These are phyloP conservation scores for Stramenopiles sp. DNA, from an alignment of 352 stramenopile species.

Conservation along the genomic window DNA sequence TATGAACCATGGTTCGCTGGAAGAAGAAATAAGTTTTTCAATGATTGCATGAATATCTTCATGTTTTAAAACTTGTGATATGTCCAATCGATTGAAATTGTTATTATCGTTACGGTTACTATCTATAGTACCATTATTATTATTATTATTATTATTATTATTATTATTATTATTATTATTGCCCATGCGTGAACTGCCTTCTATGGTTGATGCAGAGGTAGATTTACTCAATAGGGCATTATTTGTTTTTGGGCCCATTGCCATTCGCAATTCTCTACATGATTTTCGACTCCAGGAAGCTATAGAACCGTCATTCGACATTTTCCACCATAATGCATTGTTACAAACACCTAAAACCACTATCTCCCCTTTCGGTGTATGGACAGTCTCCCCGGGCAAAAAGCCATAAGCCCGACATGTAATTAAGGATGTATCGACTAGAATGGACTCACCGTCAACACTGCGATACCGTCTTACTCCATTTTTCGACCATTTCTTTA, in stretches of 20 bases:
- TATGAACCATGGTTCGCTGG: neutral
- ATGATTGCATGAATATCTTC: neutral
- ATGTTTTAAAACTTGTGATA: too few species aligned
- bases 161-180: neutral
- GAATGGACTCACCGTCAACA: constrained; percentile 8
- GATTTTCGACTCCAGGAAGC: neutral
- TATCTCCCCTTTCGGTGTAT: constrained; percentile 28
- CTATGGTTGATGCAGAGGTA: too few species aligned
- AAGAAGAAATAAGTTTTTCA: neutral
- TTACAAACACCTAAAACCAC: neutral
- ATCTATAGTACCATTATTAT: neutral
- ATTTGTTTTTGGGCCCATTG: neutral
- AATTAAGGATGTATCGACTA: constrained; percentile 26
- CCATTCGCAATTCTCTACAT: neutral
- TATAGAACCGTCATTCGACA: neutral
- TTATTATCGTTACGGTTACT: neutral
- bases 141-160: neutral
- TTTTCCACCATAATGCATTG: neutral
- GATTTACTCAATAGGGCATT: too few species aligned
- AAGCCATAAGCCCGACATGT: constrained; percentile 22
- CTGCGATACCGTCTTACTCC: neutral
- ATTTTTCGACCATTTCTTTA: neutral
- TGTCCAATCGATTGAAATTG: too few species aligned
- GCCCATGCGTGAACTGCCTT: too few species aligned
- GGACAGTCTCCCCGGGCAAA: constrained; percentile 30